Conservation (phyloP, 371 early-diverging fungal species). For the Phascolomyces articulosus region DNA sequence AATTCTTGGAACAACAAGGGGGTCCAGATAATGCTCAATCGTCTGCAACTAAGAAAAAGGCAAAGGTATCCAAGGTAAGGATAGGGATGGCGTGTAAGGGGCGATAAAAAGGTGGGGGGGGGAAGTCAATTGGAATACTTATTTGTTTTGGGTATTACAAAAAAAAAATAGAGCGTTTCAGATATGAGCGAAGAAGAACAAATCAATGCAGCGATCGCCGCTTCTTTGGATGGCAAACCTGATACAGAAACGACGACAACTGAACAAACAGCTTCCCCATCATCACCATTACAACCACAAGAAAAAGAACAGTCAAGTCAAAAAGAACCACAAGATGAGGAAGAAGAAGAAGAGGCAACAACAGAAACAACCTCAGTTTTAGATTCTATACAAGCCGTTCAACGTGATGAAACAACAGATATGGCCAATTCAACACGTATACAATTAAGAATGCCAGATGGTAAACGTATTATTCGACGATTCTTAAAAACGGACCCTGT, state of each 20-base stretch:
- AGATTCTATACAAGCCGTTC: slow-evolving; percentile 50
- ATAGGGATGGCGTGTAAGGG: not conserved
- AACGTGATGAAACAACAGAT: slow-evolving; percentile 56
- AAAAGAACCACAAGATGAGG: slow-evolving; percentile 16
- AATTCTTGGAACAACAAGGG: slow-evolving; percentile 47
- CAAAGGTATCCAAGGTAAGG: slow-evolving; percentile 31
- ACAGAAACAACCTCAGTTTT: slow-evolving; percentile 31
- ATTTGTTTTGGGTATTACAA: not conserved
- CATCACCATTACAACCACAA: not conserved
- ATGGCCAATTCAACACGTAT: slow-evolving; percentile 64
- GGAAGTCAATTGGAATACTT: not conserved
- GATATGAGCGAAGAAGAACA: slow-evolving; percentile 94
- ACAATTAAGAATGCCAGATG: slow-evolving; percentile 74
- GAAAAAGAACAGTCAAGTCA: slow-evolving; percentile 5
- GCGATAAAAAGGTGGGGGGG: not conserved
- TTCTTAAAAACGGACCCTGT: slow-evolving; percentile 71
- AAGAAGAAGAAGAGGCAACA: slow-evolving; percentile 24
- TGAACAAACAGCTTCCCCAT: not conserved
- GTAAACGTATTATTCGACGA: slow-evolving; percentile 64
- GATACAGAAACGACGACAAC: not conserved
- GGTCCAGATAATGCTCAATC: slow-evolving; percentile 21
- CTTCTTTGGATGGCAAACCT: slow-evolving; percentile 56
- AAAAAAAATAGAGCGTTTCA: slow-evolving; percentile 30
- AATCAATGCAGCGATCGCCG: slow-evolving; percentile 79
- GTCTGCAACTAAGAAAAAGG: slow-evolving; percentile 26